Percentiles rank a stretch among this genome's conserved stretches.
Evolutionary conservation across 129 eudicot genomes (phyloP).

Genomic region (Silybum marianum): DNA sequence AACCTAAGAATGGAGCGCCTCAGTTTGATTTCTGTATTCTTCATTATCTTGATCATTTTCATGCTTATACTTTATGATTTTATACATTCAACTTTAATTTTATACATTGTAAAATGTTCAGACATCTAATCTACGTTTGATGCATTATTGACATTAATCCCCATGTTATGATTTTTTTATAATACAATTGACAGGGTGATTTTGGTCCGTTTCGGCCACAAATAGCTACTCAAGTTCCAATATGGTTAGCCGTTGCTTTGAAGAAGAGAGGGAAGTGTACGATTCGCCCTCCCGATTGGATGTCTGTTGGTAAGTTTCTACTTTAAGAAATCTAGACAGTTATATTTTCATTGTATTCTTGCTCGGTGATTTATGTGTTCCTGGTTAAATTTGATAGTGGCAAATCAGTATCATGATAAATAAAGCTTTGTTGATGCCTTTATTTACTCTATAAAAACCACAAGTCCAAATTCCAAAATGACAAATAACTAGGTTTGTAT

Average conservation of each 20-base stretch:
- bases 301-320: slow-evolving; percentile 74
- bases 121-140: neutral
- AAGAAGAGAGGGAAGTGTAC: slow-evolving; percentile 95
- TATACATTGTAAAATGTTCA: neutral
- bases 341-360: neutral
- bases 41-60: neutral
- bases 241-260: slow-evolving; percentile 94
- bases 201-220: slow-evolving; percentile 90
- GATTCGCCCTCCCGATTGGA: slow-evolving; percentile 92
- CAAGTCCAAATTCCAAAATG: neutral
- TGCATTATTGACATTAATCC: slow-evolving; percentile 2
- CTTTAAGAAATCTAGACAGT: neutral
- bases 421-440: neutral
- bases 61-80: neutral
- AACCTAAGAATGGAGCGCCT: slow-evolving; percentile 81
- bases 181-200: slow-evolving; percentile 60
- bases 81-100: neutral
- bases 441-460: neutral
- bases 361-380: neutral
- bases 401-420: neutral
- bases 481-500: neutral
- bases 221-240: slow-evolving; percentile 77
- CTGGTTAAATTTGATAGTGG: neutral
- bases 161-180: neutral
- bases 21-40: slow-evolving; percentile 66